phyloP scores from a whole-genome alignment of 73 alveolate species.

The Paramecium primaurelia region DNA sequence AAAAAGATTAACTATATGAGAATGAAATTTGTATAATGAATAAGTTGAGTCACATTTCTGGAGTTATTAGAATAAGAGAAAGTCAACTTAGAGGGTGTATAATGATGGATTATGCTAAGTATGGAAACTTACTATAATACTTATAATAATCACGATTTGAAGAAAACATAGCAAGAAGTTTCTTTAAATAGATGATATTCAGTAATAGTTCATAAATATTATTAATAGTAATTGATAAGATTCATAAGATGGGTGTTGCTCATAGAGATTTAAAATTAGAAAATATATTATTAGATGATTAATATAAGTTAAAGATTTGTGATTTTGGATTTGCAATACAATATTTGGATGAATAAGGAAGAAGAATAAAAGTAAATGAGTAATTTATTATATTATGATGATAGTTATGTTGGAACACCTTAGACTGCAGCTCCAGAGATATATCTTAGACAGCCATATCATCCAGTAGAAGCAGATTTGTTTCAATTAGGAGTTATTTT shows the following conservation, averaged over 20 bases:
- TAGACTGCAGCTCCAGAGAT: conserved; percentile 46
- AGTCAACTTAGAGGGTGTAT: background rate
- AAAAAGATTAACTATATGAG: background rate
- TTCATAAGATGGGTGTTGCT: conserved; percentile 76
- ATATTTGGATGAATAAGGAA: conserved; percentile 11
- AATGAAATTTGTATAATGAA: conserved; percentile 5
- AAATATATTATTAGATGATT: conserved; percentile 66
- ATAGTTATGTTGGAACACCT: conserved; percentile 33
- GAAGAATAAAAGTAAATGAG: conserved; percentile 26
- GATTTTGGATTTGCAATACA: conserved; percentile 63
- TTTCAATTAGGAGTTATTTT: conserved; percentile 35
- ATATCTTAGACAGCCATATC: conserved; percentile 25
- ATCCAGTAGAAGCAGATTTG: conserved; percentile 32
- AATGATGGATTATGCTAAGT: conserved; percentile 48
- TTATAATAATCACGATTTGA: background rate
- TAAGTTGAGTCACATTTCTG: background rate
- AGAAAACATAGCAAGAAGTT: background rate
- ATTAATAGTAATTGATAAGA: conserved; percentile 66
- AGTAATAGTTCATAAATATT: conserved; percentile 18
- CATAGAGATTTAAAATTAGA: conserved; percentile 92
- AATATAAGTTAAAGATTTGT: conserved; percentile 34
- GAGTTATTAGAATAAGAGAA: background rate
- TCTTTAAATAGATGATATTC: background rate
- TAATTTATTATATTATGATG: background rate
- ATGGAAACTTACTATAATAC: conserved; percentile 11